Conservation (phyloP, 345 rosid species). For the Brassica incana region DNA sequence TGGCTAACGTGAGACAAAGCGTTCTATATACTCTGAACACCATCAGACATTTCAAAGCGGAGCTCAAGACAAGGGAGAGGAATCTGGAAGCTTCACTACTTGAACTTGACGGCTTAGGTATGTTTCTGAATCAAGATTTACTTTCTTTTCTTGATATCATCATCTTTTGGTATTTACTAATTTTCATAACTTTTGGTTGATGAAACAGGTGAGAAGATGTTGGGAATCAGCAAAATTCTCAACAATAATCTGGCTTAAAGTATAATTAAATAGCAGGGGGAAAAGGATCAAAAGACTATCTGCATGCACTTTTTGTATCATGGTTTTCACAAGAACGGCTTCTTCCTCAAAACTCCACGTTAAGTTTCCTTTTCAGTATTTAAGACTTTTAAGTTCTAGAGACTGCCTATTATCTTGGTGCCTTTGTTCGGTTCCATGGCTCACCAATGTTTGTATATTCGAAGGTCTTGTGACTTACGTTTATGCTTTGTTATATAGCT, state of each 20-base stretch:
- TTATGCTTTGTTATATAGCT: background rate
- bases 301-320: background rate
- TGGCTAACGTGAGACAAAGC: slow-evolving; percentile 17
- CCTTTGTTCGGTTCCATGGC: background rate
- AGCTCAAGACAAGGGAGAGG: slow-evolving; percentile 24
- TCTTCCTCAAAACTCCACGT: background rate
- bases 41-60: background rate
- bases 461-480: background rate
- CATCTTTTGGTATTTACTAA: background rate
- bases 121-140: slow-evolving; percentile 6
- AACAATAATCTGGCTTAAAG: slow-evolving; percentile 11
- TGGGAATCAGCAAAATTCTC: slow-evolving; percentile 35
- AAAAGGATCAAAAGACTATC: background rate
- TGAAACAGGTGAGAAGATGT: slow-evolving; percentile 31
- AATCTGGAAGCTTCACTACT: slow-evolving; percentile 24
- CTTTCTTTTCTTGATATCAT: background rate
- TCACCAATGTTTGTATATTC: background rate
- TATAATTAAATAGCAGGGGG: background rate
- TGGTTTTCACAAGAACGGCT: background rate
- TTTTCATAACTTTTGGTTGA: background rate
- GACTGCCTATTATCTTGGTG: background rate
- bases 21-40: slow-evolving; percentile 18
- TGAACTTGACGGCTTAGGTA: slow-evolving; percentile 20
- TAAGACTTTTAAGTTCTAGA: slow-evolving; percentile 11
- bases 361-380: background rate